These are phyloP conservation scores for Isabelozyma rhagii DNA, from an alignment of 805 yeast genomes.

Conservation along the genomic window DNA sequence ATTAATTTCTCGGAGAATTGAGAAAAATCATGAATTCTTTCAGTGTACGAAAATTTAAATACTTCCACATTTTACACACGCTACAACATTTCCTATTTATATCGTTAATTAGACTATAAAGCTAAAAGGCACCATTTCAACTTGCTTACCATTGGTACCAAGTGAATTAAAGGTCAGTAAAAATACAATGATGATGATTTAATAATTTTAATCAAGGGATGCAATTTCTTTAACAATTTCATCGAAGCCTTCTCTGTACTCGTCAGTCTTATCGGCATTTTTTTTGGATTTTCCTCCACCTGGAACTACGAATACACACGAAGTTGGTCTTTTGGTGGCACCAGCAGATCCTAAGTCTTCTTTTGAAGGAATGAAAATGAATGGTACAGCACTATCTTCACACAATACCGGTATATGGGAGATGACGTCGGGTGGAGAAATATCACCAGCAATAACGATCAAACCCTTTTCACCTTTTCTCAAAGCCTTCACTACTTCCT, in stretches of 20 bases:
- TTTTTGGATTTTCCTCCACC: slow-evolving; percentile 86
- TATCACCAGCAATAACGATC: slow-evolving; percentile 96
- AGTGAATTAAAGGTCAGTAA: background rate
- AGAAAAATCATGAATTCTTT: no score
- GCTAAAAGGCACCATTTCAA: background rate
- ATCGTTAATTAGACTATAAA: background rate
- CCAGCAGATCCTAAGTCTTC: slow-evolving; percentile 99
- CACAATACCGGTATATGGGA: slow-evolving; percentile 97
- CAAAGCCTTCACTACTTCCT: slow-evolving; percentile 96
- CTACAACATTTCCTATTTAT: background rate
- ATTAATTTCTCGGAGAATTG: no score
- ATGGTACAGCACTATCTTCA: slow-evolving; percentile 92
- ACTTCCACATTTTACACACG: no score
- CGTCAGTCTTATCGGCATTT: slow-evolving; percentile 66
- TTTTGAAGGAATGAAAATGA: slow-evolving; percentile 90
- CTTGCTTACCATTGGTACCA: background rate
- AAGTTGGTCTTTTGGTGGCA: slow-evolving; percentile 98
- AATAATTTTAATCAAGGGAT: slow-evolving; percentile 21
- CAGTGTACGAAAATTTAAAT: no score
- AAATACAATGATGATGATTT: background rate
- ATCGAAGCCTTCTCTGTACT: slow-evolving; percentile 88
- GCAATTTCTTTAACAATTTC: slow-evolving; percentile 91
- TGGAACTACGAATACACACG: slow-evolving; percentile 96
- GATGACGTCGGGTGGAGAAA: slow-evolving; percentile 94
- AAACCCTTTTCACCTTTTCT: slow-evolving; percentile 98